Base-by-base conservation (phyloP, 768 basidiomycete genomes). In the Nidula microcarpa region DNA sequence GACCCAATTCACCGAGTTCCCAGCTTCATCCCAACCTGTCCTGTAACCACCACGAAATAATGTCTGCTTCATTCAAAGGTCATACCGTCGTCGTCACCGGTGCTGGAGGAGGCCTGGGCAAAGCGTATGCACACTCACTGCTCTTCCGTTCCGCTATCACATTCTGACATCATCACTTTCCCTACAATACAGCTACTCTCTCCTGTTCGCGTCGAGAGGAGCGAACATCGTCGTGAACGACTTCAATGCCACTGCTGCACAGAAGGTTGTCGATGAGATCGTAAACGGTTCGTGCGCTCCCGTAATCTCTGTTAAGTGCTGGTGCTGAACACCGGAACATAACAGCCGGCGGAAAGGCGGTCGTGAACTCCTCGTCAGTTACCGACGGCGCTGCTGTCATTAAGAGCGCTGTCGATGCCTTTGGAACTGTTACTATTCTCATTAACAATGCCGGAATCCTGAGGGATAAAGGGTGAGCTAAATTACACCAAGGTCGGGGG, bases 201-300 rank as follows among this genome's bases (percentile, higher is more conserved):
- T 91, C 48, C 77, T 95, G 57, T 98, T 93, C 67, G 95, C 94
- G n/a, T 83, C 90, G 8, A 80, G 93, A 49, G 96, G 95, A 5
- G 95, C 96, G 7, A 92, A 91, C 58, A 84, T 98, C 50, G 91
- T 98, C 54, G 91, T 98, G 43, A 98, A 98, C 64, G 97, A 98
- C 66, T 88, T 98, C 65, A 94, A 89, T 60, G 79, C 76, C 35
- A 84, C 84, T 50, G 89, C 92, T 30, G 95, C 95, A 3, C 89
- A 96, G 69, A 89, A 87, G 61, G 92, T 98, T 18, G 95, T 95
- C 6, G 87, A 91, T 57, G 86, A 95, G 71, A 95, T 98, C 63
- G 78, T 74, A 47, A 78, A 81, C 65, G 87, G 94, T 94, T 51
- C 48, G 81, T 23, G 23, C 23, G 23, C 23, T 23, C 23, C 4